Percentiles rank a stretch among this genome's conserved stretches.
These are phyloP conservation scores for Capsicum baccatum DNA, from an alignment of 257 asterid genomes.

Conservation along the genomic window DNA sequence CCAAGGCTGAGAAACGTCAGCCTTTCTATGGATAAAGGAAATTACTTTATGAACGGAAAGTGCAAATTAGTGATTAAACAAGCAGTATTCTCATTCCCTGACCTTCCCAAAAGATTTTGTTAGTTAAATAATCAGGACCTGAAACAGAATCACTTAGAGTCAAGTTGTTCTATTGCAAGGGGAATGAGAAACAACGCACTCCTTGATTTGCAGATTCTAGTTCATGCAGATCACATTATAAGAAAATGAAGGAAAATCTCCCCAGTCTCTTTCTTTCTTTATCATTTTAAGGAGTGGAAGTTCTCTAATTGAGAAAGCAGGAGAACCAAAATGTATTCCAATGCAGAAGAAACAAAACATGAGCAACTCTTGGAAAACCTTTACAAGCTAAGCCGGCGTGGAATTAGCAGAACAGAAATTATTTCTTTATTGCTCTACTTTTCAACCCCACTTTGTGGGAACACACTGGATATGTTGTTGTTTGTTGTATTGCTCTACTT, in stretches of 20 bases:
- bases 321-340: not conserved
- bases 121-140: no score
- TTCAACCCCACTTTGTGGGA: no score
- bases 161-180: conserved; percentile 3
- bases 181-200: not conserved
- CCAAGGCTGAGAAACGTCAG: not conserved
- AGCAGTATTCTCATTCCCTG: not conserved
- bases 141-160: not conserved
- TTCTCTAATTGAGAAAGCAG: not conserved
- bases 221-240: conserved; percentile 1
- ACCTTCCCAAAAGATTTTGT: not conserved
- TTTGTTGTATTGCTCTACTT: no score
- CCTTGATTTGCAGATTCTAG: conserved; percentile 22
- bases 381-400: not conserved
- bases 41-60: not conserved
- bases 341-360: not conserved
- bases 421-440: no score
- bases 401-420: not conserved
- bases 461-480: no score
- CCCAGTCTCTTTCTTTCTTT: not conserved
- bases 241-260: not conserved
- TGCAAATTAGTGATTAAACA: not conserved
- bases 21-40: not conserved
- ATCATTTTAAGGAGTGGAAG: not conserved
- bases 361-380: not conserved